phyloP scores from a whole-genome alignment of 1,284 basidiomycete genomes.

The Boletus holoroseus region DNA sequence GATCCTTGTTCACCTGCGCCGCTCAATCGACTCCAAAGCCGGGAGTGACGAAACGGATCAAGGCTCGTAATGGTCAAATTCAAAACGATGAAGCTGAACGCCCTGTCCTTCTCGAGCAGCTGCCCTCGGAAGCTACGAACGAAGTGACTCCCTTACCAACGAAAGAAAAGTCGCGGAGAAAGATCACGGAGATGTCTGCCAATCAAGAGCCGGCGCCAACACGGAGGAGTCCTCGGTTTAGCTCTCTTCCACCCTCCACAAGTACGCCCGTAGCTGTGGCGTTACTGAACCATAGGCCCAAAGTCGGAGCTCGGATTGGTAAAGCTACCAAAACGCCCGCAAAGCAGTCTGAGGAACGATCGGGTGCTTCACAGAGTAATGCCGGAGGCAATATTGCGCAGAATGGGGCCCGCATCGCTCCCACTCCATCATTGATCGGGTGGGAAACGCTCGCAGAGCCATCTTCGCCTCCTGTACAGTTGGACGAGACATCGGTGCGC shows the following conservation, averaged over 20 bases:
- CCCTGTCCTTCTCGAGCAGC: slow-evolving; percentile 18
- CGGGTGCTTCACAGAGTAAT: background rate
- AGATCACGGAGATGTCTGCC: background rate
- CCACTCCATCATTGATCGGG: slow-evolving; percentile 14
- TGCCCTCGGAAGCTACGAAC: background rate
- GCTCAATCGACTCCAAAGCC: slow-evolving; percentile 24
- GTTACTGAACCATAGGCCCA: slow-evolving; percentile 3
- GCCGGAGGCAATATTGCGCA: background rate
- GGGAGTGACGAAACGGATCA: slow-evolving; percentile 35
- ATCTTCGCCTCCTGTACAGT: slow-evolving; percentile 19
- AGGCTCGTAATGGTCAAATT: slow-evolving; percentile 33
- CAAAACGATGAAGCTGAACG: slow-evolving; percentile 14
- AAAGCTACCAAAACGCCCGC: slow-evolving; percentile 15
- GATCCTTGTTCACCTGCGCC: background rate
- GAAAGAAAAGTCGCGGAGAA: slow-evolving; percentile 5
- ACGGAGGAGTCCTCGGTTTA: slow-evolving; percentile 17
- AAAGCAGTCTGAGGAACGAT: slow-evolving; percentile 5
- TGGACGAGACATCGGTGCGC: slow-evolving; percentile 23
- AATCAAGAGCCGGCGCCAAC: slow-evolving; percentile 11
- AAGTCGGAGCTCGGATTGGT: background rate
- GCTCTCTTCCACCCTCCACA: slow-evolving; percentile 3
- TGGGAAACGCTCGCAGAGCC: slow-evolving; percentile 28
- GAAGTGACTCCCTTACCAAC: slow-evolving; percentile 2
- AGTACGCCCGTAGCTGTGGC: slow-evolving; percentile 9
- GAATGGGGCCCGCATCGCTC: background rate